Percentiles rank a stretch among this genome's conserved stretches.
Conservation (phyloP, 2,329 filamentous ascomycete species). For the Pseudopithomyces chartarum region DNA sequence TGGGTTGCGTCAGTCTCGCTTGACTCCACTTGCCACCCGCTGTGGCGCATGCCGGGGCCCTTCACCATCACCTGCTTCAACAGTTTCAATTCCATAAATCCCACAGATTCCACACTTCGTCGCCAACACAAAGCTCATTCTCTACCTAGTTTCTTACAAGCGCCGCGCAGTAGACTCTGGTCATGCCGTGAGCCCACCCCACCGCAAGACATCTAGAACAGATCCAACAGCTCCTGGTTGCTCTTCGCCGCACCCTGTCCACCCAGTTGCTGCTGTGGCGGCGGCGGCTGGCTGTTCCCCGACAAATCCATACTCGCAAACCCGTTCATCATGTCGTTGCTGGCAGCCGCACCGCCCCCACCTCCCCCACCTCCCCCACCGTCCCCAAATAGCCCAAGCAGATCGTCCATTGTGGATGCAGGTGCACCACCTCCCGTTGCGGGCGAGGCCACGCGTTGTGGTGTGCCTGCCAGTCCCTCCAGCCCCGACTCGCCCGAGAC, state of each 20-base stretch:
- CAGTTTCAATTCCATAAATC: not conserved
- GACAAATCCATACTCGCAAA: slow-evolving; percentile 82
- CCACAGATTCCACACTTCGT: no score
- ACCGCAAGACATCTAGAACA: slow-evolving; percentile 51
- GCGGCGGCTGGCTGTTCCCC: slow-evolving; percentile 66
- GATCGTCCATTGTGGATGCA: slow-evolving; percentile 72
- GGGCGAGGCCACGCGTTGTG: slow-evolving; percentile 71
- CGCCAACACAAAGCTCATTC: slow-evolving; percentile 9
- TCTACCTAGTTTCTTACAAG: slow-evolving; percentile 23
- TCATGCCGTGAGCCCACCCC: slow-evolving; percentile 19
- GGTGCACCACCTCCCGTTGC: slow-evolving; percentile 50
- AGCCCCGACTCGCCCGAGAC: slow-evolving; percentile 55
- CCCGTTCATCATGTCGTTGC: slow-evolving; percentile 70
- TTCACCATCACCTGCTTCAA: not conserved
- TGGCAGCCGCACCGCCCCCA: slow-evolving; percentile 33
- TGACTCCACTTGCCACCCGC: slow-evolving; percentile 5
- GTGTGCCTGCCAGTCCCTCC: slow-evolving; percentile 65
- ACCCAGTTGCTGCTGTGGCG: slow-evolving; percentile 64
- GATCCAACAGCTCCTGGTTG: slow-evolving; percentile 61
- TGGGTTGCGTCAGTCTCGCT: slow-evolving; percentile 14
- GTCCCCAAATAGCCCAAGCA: slow-evolving; percentile 71
- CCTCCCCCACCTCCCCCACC: no score
- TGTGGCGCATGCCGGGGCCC: slow-evolving; percentile 5
- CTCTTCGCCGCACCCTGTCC: slow-evolving; percentile 59
- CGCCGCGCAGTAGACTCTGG: slow-evolving; percentile 13